Base-by-base conservation (phyloP, 148 eudicot genomes). In the Camellia lanceoleosa region DNA sequence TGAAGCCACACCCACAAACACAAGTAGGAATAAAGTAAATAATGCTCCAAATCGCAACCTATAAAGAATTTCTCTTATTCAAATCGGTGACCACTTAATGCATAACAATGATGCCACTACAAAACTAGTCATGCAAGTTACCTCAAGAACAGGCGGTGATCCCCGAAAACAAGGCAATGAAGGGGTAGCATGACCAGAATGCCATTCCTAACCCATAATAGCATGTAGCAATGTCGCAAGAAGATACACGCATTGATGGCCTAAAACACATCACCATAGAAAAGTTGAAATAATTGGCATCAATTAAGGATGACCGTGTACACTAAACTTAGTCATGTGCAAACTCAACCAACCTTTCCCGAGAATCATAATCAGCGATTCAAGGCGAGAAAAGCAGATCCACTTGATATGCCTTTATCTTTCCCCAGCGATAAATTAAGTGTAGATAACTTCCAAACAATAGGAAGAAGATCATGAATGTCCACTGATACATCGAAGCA, bases 401-500 rank as follows among this genome's bases (percentile, higher is more conserved):
- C 42, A 82, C 81, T 72, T 91, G 90, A 78, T 58, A 77, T 65
- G 93, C 85, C 79, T 74, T 93, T 71, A 77, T 82, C 84, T 82
- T 92, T 82, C 97, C 99, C 99, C 98, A 93, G 68, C 74, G 89
- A 82, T 80, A 81, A 23, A 94, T 78, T 78, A 88, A 72, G 54
- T 86, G 87, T 81, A 96, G 81, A 84, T 92, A 96, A 73, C 94
- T 85, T 81, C 99, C 98, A 80, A 92, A 92, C 69, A 93, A 77
- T 56, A 93, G 47, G 81, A 92, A 89, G 88, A 92, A 94, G 71
- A 89, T 74, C 52, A 90, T 88, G 86, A 92, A 96, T 60, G 97
- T 91, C 99, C 97, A 93, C 81, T 96, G 97, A 30, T 92, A 96
- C 91, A 89, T 89, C 74, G 90, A 68, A 93, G 83, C 81, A 96